phyloP scores from a whole-genome alignment of 495 filamentous ascomycete species.

The Penicillium bovifimosum region DNA sequence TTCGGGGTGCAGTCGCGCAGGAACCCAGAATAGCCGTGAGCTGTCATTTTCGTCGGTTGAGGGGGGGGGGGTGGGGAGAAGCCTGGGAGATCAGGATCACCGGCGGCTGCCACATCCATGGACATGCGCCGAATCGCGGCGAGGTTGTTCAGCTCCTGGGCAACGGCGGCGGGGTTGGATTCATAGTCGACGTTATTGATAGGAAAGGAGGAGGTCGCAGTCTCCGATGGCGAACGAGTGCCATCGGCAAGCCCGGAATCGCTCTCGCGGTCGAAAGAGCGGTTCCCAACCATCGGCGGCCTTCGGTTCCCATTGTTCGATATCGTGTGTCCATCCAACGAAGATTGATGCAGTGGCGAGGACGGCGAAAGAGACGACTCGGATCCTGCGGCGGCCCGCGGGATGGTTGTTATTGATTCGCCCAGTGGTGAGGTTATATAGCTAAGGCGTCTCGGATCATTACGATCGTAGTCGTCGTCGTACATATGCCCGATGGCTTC shows the following conservation, averaged over 20 bases:
- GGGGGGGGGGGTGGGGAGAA: conserved; percentile 72
- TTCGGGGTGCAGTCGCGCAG: conserved; percentile 89
- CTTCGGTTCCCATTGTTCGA: conserved; percentile 42
- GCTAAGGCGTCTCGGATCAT: conserved; percentile 57
- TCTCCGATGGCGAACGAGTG: conserved; percentile 57
- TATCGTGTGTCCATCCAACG: conserved; percentile 18
- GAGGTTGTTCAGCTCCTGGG: conserved; percentile 90
- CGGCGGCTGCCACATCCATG: conserved; percentile 90
- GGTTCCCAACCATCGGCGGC: conserved; percentile 31
- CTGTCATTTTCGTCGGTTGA: conserved; percentile 78
- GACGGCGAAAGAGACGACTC: conserved; percentile 40
- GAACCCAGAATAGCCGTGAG: conserved; percentile 90
- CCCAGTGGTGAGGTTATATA: conserved; percentile 54
- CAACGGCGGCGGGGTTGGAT: conserved; percentile 83
- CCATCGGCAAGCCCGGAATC: conserved; percentile 54
- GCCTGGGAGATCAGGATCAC: conserved; percentile 86
- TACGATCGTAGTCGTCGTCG: conserved; percentile 68
- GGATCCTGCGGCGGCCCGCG: conserved; percentile 38
- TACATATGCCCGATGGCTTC: conserved; percentile 97
- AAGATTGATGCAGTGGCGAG: conserved; percentile 25
- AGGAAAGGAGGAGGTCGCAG: conserved; percentile 71
- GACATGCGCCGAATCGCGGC: conserved; percentile 96
- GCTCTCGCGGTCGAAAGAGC: conserved; percentile 46
- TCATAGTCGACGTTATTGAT: conserved; percentile 90
- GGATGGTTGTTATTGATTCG: conserved; percentile 43